Evolutionary conservation across 2,329 filamentous ascomycete genomes (phyloP).

Genomic region (Cercospora brassicicola): DNA sequence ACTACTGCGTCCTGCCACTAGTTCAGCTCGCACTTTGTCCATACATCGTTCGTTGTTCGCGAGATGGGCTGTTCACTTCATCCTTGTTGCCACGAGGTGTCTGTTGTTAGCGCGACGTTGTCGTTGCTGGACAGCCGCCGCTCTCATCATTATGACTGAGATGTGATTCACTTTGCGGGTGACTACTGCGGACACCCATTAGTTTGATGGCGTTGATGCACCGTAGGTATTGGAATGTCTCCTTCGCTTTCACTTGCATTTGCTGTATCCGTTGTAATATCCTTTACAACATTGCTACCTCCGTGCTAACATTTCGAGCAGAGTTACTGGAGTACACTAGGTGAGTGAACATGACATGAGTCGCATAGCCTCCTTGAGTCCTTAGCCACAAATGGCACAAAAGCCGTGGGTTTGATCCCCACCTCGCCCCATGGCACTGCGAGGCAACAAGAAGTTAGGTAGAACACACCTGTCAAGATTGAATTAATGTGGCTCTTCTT

Average conservation of each 20-base stretch:
- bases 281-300: not conserved
- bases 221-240: not conserved
- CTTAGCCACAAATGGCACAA: not conserved
- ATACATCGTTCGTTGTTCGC: not conserved
- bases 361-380: not conserved
- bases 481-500: not conserved
- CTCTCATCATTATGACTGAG: slow-evolving; percentile 1
- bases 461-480: not conserved
- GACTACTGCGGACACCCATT: slow-evolving; percentile 12
- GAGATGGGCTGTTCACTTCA: not conserved
- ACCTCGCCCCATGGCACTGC: not conserved
- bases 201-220: not conserved
- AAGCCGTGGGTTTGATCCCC: not conserved
- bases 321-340: not conserved
- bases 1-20: slow-evolving; percentile 14
- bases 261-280: not conserved
- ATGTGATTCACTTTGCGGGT: not conserved
- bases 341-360: not conserved
- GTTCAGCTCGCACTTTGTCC: not conserved
- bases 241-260: not conserved
- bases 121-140: not conserved
- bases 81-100: slow-evolving; percentile 8
- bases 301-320: not conserved
- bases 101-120: not conserved
- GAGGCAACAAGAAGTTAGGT: no score